These are phyloP conservation scores for Suhomyces yuchorum DNA, from an alignment of 1,139 yeast species.

Conservation along the genomic window DNA sequence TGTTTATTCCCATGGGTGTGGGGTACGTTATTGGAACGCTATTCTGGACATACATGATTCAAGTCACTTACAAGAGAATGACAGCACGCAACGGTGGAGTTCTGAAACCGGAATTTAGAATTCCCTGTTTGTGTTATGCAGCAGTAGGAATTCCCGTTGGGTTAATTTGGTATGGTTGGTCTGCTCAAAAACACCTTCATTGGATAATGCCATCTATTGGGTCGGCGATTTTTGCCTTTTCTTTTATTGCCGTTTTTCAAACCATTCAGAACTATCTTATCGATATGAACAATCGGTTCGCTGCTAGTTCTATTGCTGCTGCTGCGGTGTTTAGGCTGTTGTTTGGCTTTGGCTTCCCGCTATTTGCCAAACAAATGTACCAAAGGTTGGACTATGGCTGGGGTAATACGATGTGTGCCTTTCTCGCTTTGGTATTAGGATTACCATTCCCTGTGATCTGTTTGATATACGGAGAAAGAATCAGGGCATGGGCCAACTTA, in stretches of 20 bases:
- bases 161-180: conserved; percentile 66
- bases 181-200: conserved; percentile 48
- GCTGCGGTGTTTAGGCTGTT: conserved; percentile 62
- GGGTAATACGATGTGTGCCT: conserved; percentile 65
- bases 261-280: conserved; percentile 62
- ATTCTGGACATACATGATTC: conserved; percentile 48
- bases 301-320: conserved; percentile 63
- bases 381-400: conserved; percentile 57
- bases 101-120: conserved; percentile 56
- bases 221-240: conserved; percentile 55
- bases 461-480: conserved; percentile 53
- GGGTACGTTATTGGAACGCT: conserved; percentile 51
- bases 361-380: conserved; percentile 50
- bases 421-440: conserved; percentile 57
- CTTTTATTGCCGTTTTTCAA: conserved; percentile 60
- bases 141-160: conserved; percentile 55
- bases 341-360: conserved; percentile 59
- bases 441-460: conserved; percentile 65
- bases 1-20: conserved; percentile 57
- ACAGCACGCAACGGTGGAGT: conserved; percentile 50
- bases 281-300: conserved; percentile 65
- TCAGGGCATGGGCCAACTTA: conserved; percentile 59
- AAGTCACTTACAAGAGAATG: conserved; percentile 36
- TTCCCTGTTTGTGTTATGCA: conserved; percentile 47
- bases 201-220: conserved; percentile 66